Percentiles rank a stretch among this genome's conserved stretches.
phyloP scores from a whole-genome alignment of 2,329 filamentous ascomycete genomes.

The Trichothecium sympodiale region DNA sequence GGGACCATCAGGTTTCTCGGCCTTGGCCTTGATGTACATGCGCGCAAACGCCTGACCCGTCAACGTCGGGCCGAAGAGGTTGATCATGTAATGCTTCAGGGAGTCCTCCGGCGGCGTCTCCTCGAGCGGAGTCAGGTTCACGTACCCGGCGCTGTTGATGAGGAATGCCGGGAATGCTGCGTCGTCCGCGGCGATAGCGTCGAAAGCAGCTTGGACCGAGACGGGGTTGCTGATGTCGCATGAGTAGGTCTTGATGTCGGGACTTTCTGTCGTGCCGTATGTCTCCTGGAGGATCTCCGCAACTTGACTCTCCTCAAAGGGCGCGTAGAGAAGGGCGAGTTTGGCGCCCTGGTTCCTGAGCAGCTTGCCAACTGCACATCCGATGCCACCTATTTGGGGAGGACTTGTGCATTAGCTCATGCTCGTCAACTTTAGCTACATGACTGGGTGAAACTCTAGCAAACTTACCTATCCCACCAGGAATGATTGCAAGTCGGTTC shows the following conservation, averaged over 20 bases:
- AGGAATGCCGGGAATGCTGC: conserved; percentile 4
- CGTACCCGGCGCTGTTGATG: conserved; percentile 7
- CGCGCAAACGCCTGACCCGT: conserved; percentile 7
- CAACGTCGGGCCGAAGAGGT: conserved; percentile 7
- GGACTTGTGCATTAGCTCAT: conserved; percentile 1
- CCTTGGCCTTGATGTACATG: conserved; percentile 4
- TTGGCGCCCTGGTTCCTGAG: conserved; percentile 3
- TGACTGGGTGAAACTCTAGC: neutral
- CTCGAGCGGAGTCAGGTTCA: conserved; percentile 5
- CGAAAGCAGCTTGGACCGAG: conserved; percentile 5
- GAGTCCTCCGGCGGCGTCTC: conserved; percentile 6
- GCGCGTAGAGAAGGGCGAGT: conserved; percentile 7
- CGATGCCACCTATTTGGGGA: conserved; percentile 5
- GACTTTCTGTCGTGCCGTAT: conserved; percentile 1
- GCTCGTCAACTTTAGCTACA: neutral
- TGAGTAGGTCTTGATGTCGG: conserved; percentile 3
- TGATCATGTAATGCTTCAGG: conserved; percentile 7
- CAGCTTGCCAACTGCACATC: conserved; percentile 4
- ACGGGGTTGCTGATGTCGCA: conserved; percentile 5
- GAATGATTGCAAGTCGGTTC: conserved; percentile 4
- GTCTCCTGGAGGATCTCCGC: conserved; percentile 2
- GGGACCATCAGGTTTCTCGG: conserved; percentile 1
- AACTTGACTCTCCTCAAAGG: conserved; percentile 5
- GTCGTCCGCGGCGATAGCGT: conserved; percentile 2
- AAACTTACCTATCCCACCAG: conserved; percentile 6